A percentile compares a stretch with the other conserved stretches of the same genome.
These are phyloP conservation scores for Thoreauomyces humboldtii DNA, from an alignment of 192 early-diverging fungal genomes.

Conservation along the genomic window DNA sequence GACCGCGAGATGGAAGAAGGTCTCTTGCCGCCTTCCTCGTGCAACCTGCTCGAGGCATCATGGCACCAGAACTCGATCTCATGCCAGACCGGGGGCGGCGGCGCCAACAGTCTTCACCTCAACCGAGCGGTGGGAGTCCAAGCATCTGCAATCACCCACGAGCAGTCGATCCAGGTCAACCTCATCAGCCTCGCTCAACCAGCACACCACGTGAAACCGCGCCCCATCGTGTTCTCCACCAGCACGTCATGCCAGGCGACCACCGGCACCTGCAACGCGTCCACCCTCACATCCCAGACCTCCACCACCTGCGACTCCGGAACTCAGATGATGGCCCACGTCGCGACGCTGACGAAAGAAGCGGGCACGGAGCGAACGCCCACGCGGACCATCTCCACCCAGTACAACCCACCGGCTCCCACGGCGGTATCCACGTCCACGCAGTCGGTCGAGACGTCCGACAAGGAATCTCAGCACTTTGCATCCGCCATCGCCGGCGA, in stretches of 20 bases:
- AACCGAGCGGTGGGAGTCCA: background rate
- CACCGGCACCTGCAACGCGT: background rate
- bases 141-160: conserved; percentile 1
- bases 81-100: background rate
- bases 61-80: background rate
- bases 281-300: background rate
- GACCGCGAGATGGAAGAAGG: conserved; percentile 26
- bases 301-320: background rate
- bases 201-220: too few species aligned
- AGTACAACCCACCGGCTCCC: background rate
- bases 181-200: background rate
- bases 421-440: background rate
- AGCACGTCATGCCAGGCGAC: background rate
- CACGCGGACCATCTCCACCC: background rate
- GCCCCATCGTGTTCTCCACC: background rate
- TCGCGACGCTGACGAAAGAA: background rate
- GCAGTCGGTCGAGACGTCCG: background rate
- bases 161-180: conserved; percentile 13
- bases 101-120: background rate
- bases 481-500: background rate
- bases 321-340: background rate
- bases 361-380: too few species aligned
- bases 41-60: background rate
- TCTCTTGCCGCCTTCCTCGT: background rate
- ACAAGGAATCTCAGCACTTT: conserved; percentile 4